A percentile compares a stretch with the other conserved stretches of the same genome.
Evolutionary conservation across 257 asterid genomes (phyloP).

Genomic region (Solanum stenotomum): DNA sequence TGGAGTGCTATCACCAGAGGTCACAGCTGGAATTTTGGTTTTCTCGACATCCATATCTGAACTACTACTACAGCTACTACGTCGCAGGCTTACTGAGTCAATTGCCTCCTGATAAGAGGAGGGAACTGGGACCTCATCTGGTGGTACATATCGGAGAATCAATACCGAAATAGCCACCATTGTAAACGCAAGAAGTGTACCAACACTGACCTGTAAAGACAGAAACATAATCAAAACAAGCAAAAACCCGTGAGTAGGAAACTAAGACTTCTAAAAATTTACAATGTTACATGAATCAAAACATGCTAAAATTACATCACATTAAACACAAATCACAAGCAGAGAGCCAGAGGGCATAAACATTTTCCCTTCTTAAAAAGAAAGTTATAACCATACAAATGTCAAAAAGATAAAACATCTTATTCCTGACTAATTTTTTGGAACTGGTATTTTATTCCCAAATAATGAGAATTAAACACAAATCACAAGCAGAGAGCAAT

Average conservation of each 20-base stretch:
- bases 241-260: background rate
- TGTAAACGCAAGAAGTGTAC: conserved; percentile 94
- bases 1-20: conserved; percentile 31
- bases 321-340: background rate
- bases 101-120: conserved; percentile 80
- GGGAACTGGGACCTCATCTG: conserved; percentile 86
- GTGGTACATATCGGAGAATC: conserved; percentile 89
- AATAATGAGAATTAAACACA: background rate
- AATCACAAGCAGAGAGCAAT: background rate
- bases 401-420: background rate
- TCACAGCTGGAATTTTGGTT: conserved; percentile 11
- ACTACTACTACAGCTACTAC: conserved; percentile 21
- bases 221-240: conserved; percentile 4
- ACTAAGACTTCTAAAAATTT: background rate
- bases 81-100: conserved; percentile 58
- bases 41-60: conserved; percentile 22
- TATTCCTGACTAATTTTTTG: background rate
- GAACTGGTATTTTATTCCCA: background rate
- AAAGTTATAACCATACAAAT: background rate
- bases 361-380: background rate
- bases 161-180: conserved; percentile 87
- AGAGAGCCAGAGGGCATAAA: background rate
- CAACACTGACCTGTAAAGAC: conserved; percentile 88
- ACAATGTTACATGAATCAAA: background rate
- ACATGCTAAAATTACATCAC: background rate